Percentiles rank a stretch among this genome's conserved stretches.
Conservation (phyloP, 352 stramenopile species). For the Phytophthora pini region DNA sequence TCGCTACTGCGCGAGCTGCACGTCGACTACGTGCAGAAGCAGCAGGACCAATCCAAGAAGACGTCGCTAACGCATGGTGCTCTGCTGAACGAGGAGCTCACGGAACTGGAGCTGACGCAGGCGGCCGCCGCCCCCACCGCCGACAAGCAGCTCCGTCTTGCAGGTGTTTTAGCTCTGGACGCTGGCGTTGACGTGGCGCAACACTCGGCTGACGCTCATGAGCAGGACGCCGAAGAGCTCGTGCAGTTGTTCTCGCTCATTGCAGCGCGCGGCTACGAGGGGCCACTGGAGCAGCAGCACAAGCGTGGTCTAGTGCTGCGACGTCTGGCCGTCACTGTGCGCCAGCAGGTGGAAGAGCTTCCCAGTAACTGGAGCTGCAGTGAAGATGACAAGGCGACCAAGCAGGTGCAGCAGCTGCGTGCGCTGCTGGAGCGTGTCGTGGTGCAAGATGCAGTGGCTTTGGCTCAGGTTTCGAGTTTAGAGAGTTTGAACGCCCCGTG, state of each 20-base stretch:
- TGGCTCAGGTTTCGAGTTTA: conserved; percentile 8
- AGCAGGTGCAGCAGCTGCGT: conserved; percentile 49
- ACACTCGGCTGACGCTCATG: conserved; percentile 5
- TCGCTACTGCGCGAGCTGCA: conserved; percentile 45
- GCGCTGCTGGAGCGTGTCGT: conserved; percentile 53
- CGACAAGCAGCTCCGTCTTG: conserved; percentile 32
- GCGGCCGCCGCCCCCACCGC: conserved; percentile 10
- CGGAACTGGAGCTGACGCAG: conserved; percentile 58
- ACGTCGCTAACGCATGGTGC: neutral
- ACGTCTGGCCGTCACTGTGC: conserved; percentile 32
- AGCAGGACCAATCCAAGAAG: conserved; percentile 3
- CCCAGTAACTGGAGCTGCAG: conserved; percentile 49
- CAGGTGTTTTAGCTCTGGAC: conserved; percentile 52
- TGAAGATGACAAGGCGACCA: conserved; percentile 10
- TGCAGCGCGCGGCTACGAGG: conserved; percentile 51
- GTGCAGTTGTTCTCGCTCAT: conserved; percentile 45
- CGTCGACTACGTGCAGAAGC: conserved; percentile 25
- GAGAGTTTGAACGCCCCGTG: conserved; percentile 37
- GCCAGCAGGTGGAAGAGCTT: conserved; percentile 20
- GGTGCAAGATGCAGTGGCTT: conserved; percentile 36
- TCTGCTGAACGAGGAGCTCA: conserved; percentile 62
- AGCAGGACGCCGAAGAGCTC: conserved; percentile 27
- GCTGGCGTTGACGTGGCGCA: conserved; percentile 15
- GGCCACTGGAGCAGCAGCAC: conserved; percentile 28
- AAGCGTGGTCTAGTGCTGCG: conserved; percentile 50